Base-by-base conservation (phyloP, 2,329 filamentous ascomycete species). In the Epicoccum sorghinum region DNA sequence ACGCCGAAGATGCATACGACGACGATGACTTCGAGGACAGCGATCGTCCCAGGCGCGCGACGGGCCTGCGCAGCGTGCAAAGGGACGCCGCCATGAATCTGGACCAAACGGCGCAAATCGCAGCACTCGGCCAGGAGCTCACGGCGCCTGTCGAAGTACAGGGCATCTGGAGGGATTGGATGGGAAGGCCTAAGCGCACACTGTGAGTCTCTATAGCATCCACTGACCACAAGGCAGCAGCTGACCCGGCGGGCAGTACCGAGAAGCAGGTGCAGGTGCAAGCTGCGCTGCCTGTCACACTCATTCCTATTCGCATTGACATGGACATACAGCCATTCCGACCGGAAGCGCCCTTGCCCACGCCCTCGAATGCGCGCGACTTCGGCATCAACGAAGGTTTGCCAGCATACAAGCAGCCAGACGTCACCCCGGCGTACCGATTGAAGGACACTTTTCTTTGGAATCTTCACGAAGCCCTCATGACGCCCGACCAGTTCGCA, bases 401-500 rank as follows among this genome's bases (percentile, higher is more conserved):
- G 45, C 88, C 91, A 12, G 87, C 92, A 51, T 97, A 96, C 77
- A 88, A 88, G 67, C 82, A 84, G 50, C 89, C 89, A 50, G 93
- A 97, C 58, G 77, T 85, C 57, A 92, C 92, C 12, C 87, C 92
- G 0, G 89, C 91, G 3, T 97, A 92, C 76, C 86, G 95, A 59
- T 81, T 99, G 52, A 92, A 96, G 67, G 95, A 99, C 67, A 89
- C 90, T n/a, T 98, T 99, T 67, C 78, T 97, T 47, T 99, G 95
- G 95, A 99, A 99, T 68, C 82, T 99, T 12, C 93, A 98, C 76
- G 95, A 99, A 78, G 90, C 91, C 0, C 80, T 97, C 54, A 90
- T 93, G 46, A 99, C 95, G 0, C 96, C 95, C 0, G 95, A 99
- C 70, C 90, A 96, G 69, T 99, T 98, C 72, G 95, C 95, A n/a